Evolutionary conservation across 2,329 filamentous ascomycete genomes (phyloP).

Genomic region (Phaeosphaeriaceae sp.): DNA sequence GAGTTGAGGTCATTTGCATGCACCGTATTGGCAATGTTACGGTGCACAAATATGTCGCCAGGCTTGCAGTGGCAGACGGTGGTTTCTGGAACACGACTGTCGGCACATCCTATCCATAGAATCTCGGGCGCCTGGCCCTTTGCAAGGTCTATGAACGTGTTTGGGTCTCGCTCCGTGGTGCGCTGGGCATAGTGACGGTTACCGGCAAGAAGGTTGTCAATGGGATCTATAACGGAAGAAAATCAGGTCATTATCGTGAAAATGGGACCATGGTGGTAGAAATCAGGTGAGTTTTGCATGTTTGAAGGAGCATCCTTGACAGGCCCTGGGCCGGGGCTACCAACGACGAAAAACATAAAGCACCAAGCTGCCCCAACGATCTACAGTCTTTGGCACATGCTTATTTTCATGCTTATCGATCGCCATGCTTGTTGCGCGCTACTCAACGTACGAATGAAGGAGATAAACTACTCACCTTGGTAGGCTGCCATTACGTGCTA

Average conservation of each 20-base stretch:
- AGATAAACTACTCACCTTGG: background rate
- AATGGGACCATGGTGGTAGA: too few relatives aligned
- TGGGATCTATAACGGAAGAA: slow-evolving; percentile 52
- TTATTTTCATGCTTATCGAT: background rate
- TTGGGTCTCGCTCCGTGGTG: slow-evolving; percentile 69
- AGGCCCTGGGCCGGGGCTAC: slow-evolving; percentile 12
- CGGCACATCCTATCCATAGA: slow-evolving; percentile 86
- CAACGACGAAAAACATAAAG: slow-evolving; percentile 13
- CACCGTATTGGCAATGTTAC: slow-evolving; percentile 88
- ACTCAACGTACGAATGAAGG: background rate
- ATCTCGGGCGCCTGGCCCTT: slow-evolving; percentile 70
- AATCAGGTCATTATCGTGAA: too few relatives aligned
- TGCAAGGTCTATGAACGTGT: slow-evolving; percentile 72
- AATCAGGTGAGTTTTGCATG: slow-evolving; percentile 24
- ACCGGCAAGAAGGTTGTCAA: slow-evolving; percentile 67
- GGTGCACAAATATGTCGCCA: slow-evolving; percentile 86
- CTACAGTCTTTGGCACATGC: background rate
- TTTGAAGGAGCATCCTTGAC: slow-evolving; percentile 20
- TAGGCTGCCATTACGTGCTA: background rate
- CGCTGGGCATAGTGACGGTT: slow-evolving; percentile 75
- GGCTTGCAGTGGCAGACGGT: slow-evolving; percentile 79
- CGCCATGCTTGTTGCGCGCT: background rate
- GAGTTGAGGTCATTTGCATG: slow-evolving; percentile 77
- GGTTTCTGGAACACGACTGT: slow-evolving; percentile 84
- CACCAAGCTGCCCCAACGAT: slow-evolving; percentile 2